Conservation (phyloP, 306 rosid species). For the Prunus persica region DNA sequence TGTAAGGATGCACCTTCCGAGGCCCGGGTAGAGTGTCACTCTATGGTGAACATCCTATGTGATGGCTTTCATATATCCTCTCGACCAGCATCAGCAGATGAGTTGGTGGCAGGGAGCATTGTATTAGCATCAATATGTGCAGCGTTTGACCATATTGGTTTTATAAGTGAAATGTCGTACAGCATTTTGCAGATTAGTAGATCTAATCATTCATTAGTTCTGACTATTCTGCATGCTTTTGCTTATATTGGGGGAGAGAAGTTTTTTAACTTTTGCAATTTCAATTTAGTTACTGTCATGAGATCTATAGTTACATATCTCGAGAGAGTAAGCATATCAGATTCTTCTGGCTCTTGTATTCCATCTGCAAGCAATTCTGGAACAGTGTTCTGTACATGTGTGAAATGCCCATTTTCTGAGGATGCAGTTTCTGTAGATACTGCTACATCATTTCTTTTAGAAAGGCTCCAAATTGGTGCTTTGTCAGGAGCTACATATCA, state of each 20-base stretch:
- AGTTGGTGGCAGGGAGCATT: constrained; percentile 70
- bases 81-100: constrained; percentile 54
- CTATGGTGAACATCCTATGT: constrained; percentile 24
- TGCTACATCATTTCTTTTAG: constrained; percentile 52
- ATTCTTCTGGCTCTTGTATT: constrained; percentile 32
- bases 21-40: constrained; percentile 15
- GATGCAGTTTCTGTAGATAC: constrained; percentile 52
- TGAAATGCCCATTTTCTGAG: constrained; percentile 59
- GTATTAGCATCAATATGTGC: constrained; percentile 67
- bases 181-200: constrained; percentile 46
- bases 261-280: constrained; percentile 39
- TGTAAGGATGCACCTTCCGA: constrained; percentile 19
- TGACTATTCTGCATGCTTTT: constrained; percentile 68
- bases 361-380: constrained; percentile 38
- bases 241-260: constrained; percentile 65
- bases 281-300: constrained; percentile 46
- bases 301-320: constrained; percentile 63
- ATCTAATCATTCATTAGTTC: constrained; percentile 43
- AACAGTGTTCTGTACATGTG: constrained; percentile 32
- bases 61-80: constrained; percentile 32
- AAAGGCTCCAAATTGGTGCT: constrained; percentile 34
- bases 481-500: constrained; percentile 11
- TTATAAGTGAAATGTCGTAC: constrained; percentile 60
- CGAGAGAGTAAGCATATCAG: constrained; percentile 44
- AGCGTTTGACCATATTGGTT: constrained; percentile 44